Base-by-base conservation (phyloP, 2,329 filamentous ascomycete genomes). In the Hypoxylon sp. region DNA sequence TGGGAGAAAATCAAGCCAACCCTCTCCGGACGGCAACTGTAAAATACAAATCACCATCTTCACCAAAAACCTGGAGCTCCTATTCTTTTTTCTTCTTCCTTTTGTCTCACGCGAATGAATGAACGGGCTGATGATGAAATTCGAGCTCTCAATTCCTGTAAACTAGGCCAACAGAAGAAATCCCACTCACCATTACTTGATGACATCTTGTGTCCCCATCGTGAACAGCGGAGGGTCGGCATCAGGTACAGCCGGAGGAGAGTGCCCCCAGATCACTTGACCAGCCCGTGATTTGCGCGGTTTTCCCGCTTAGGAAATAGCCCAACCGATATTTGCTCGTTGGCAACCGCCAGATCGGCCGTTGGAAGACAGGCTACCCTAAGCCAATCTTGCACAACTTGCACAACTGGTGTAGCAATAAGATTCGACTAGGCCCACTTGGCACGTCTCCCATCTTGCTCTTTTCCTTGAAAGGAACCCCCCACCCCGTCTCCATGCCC, bases 1-100 rank as follows among this genome's bases (percentile, higher is more conserved):
- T 77, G 75, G 76, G 66, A 74, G 72, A 74, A 73, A 76, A 72
- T 66, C 64, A 64, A 54, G 42, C 47, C 65, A 65, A 65, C 51
- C 59, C 60, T 52, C 31, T 52, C 31, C 46, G 65, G 64, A 55
- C 59, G 63, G 66, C 71, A 68, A 53, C 37, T 73, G 71, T 73
- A 73, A 72, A 73, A 72, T 72, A 72, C 66, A 70, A 72, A 72
- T 48, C 57, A 69, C 69, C 71, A 69, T 73, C 70, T 71, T 72
- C 56, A 73, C 59, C 62, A 57, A 27, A 27, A 67, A 67, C 31
- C 53, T 13, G 15, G 54, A 31, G 47, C 21, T 48, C 57, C 21
- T 37, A 19, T 57, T 61, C 55, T 59, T 24, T 55, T 53, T 55
- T 39, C 35, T 24, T 55, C 50, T 55, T 39, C 35, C 37, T 53